Evolutionary conservation across 768 basidiomycete species (phyloP), one percentile per base, ranked within the genome.

Genomic region (Melanogaster broomeanus): DNA sequence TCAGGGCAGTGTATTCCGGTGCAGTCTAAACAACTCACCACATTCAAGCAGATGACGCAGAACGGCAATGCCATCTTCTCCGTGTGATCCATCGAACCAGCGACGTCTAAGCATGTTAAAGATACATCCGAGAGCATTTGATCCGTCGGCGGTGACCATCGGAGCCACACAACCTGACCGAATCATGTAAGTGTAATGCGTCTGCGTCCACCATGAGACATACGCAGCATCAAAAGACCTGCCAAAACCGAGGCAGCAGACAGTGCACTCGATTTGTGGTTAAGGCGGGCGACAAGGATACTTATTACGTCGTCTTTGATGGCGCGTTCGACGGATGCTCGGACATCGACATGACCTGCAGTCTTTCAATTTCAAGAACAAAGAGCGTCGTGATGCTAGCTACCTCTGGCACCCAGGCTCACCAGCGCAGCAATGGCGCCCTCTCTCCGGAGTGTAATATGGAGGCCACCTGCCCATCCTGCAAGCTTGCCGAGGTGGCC

Each of bases 71-170:
- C 61, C 61, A 24, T 67, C 66, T 55, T 66, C 66, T 31, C 63
- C 63, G 1, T 46, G 53, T 16, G 53, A 13, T 10, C 56, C 64
- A 18, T 68, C 65, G n/a, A 68, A 67, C 63, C 66, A 63, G 37
- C 63, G 56, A 43, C 55, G 57, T 42, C 27, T 48, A 27, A 67
- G 46, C 65, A 67, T 68, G 7, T 37, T 27, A 21, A 63, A 5
- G 28, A 68, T 58, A 13, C 41, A 41, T n/a, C 0, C 24, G 11
- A 40, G 25, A 12, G 51, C 56, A 18, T 53, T 51, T 0, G 42
- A 41, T 10, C 47, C n/a, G 4, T 55, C 40, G 3, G 47, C 33
- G 16, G 49, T 52, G 2, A 60, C 41, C 39, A 58, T 35, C 3
- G 28, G 8, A 11, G 55, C 55, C 2, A 68, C 45, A 12, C 54